A percentile compares a stretch with the other conserved stretches of the same genome.
Evolutionary conservation across 2,329 filamentous ascomycete genomes (phyloP).

Genomic region (Celoporthe dispersa): DNA sequence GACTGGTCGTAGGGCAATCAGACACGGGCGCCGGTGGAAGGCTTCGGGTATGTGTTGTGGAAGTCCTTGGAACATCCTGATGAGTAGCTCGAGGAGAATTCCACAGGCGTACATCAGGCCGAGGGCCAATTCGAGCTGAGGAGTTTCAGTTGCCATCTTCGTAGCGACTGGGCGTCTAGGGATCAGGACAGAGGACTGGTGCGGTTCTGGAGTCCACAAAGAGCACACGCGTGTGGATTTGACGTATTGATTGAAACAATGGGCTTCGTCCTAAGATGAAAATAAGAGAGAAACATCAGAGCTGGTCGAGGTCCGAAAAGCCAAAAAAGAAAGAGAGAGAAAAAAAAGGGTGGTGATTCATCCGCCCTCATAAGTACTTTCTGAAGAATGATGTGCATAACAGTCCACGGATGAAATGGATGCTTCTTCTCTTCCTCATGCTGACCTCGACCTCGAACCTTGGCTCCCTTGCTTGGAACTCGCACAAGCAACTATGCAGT

Average conservation of each 20-base stretch:
- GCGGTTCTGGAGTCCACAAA: not conserved
- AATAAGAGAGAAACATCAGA: not conserved
- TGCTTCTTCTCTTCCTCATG: not conserved
- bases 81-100: not conserved
- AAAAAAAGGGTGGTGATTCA: not conserved
- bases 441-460: not conserved
- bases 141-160: not conserved
- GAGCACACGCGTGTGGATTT: not conserved
- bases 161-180: not conserved
- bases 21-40: not conserved
- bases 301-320: not conserved
- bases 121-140: not conserved
- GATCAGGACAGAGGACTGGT: not conserved
- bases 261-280: not conserved
- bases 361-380: not conserved
- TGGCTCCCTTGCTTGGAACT: constrained; percentile 8
- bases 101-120: constrained; percentile 14
- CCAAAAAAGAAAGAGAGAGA: not conserved
- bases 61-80: not conserved
- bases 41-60: not conserved
- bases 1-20: not conserved
- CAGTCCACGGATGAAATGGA: not conserved
- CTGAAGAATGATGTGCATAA: not conserved
- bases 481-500: not conserved
- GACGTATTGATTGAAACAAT: not conserved